Conservation (phyloP, 192 early-diverging fungal genomes). For the Pilobolus umbonatus region DNA sequence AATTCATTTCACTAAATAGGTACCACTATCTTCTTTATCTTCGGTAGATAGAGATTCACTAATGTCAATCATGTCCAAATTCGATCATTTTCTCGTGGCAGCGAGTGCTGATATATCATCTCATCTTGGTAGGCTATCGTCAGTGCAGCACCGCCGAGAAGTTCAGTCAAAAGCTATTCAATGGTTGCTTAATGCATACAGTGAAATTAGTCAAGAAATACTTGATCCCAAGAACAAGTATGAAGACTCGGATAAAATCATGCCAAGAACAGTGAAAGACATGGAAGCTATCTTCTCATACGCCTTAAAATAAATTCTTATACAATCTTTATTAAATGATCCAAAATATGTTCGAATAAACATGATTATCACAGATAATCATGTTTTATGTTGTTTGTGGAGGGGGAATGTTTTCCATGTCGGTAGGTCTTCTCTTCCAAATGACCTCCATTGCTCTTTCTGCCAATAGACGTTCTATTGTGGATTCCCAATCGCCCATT, state of each 20-base stretch:
- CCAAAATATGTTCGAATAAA: not conserved
- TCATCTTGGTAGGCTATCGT: conserved; percentile 44
- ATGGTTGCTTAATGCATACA: conserved; percentile 61
- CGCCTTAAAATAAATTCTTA: conserved; percentile 18
- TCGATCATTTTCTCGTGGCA: conserved; percentile 66
- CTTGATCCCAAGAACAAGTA: conserved; percentile 56
- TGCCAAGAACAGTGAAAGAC: conserved; percentile 63
- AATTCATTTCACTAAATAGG: conserved; percentile 34
- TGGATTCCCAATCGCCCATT: conserved; percentile 35
- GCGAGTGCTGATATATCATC: conserved; percentile 54
- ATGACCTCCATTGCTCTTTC: conserved; percentile 35
- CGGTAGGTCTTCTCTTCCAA: conserved; percentile 37
- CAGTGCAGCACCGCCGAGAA: conserved; percentile 42
- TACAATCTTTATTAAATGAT: not conserved
- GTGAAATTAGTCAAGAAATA: conserved; percentile 47
- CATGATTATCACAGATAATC: not conserved
- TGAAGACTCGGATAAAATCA: conserved; percentile 57
- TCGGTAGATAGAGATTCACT: conserved; percentile 50
- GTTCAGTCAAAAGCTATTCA: conserved; percentile 50
- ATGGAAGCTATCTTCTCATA: conserved; percentile 62
- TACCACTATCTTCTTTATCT: conserved; percentile 49
- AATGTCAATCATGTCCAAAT: conserved; percentile 43
- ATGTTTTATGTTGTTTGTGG: not conserved
- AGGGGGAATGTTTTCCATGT: conserved; percentile 6
- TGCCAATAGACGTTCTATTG: conserved; percentile 30